Evolutionary conservation across 495 filamentous ascomycete species (phyloP).

Genomic region (Pyrenula massariospora): DNA sequence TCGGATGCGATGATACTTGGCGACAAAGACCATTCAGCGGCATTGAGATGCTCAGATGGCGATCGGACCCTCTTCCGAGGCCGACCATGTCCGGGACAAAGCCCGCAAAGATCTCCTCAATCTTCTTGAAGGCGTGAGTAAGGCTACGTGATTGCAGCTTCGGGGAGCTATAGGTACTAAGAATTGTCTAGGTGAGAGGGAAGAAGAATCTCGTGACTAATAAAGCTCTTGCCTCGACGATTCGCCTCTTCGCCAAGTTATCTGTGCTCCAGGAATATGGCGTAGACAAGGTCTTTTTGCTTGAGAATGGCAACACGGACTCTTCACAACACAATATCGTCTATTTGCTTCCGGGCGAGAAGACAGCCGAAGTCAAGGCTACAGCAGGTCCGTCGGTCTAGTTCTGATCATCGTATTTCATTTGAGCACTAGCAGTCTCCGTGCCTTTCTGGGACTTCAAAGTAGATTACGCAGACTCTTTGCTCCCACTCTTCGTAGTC

Average conservation of each 20-base stretch:
- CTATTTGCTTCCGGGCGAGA: slow-evolving; percentile 84
- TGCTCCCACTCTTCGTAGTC: slow-evolving; percentile 46
- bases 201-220: slow-evolving; percentile 98
- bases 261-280: slow-evolving; percentile 87
- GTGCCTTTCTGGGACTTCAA: slow-evolving; percentile 29
- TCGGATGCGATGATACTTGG: background rate
- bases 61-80: slow-evolving; percentile 64
- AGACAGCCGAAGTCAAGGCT: slow-evolving; percentile 61
- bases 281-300: slow-evolving; percentile 88
- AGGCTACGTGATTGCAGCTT: slow-evolving; percentile 16
- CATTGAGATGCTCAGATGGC: slow-evolving; percentile 27
- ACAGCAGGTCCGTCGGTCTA: slow-evolving; percentile 72
- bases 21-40: background rate
- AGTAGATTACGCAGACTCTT: slow-evolving; percentile 49
- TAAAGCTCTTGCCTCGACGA: slow-evolving; percentile 73
- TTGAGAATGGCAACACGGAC: slow-evolving; percentile 91
- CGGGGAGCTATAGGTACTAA: slow-evolving; percentile 16
- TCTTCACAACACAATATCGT: slow-evolving; percentile 89
- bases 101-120: slow-evolving; percentile 75
- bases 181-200: slow-evolving; percentile 62
- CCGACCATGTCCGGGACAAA: slow-evolving; percentile 69
- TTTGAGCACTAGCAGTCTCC: background rate
- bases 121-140: slow-evolving; percentile 85
- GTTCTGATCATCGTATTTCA: slow-evolving; percentile 2
- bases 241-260: slow-evolving; percentile 88